A percentile compares a stretch with the other conserved stretches of the same genome.
phyloP scores from a whole-genome alignment of 1,284 basidiomycete genomes.

The Puccinia hordei region DNA sequence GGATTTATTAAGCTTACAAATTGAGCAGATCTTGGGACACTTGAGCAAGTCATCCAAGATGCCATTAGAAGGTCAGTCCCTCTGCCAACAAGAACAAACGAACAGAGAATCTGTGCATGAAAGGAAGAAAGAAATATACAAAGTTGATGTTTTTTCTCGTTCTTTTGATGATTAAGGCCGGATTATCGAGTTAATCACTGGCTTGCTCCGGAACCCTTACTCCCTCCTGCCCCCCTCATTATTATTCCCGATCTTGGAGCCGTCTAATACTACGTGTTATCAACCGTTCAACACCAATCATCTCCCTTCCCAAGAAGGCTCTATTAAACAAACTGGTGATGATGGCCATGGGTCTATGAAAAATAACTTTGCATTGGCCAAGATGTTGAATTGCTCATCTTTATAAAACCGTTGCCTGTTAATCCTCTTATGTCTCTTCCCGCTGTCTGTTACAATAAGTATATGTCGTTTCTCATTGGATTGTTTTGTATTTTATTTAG shows the following conservation, averaged over 20 bases:
- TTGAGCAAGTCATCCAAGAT: slow-evolving; percentile 28
- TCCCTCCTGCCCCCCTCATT: background rate
- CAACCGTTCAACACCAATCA: background rate
- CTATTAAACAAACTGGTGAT: background rate
- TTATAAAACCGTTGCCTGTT: background rate
- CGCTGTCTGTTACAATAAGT: background rate
- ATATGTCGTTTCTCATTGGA: background rate
- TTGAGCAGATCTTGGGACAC: slow-evolving; percentile 31
- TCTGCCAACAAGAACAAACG: background rate
- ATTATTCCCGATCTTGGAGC: slow-evolving; percentile 3
- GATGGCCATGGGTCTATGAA: slow-evolving; percentile 18
- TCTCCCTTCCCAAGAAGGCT: background rate
- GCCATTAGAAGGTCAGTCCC: slow-evolving; percentile 43
- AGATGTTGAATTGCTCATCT: background rate
- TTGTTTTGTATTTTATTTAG: background rate
- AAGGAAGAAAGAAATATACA: background rate
- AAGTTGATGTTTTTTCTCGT: no score
- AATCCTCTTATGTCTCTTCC: background rate
- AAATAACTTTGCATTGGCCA: slow-evolving; percentile 16
- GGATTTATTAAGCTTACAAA: background rate
- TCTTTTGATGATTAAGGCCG: background rate
- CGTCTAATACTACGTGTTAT: background rate
- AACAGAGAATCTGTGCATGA: no score
- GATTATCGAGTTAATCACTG: slow-evolving; percentile 1
- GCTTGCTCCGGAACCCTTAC: background rate